Base-by-base conservation (phyloP, 2,329 filamentous ascomycete genomes). In the Hypomyces perniciosus region DNA sequence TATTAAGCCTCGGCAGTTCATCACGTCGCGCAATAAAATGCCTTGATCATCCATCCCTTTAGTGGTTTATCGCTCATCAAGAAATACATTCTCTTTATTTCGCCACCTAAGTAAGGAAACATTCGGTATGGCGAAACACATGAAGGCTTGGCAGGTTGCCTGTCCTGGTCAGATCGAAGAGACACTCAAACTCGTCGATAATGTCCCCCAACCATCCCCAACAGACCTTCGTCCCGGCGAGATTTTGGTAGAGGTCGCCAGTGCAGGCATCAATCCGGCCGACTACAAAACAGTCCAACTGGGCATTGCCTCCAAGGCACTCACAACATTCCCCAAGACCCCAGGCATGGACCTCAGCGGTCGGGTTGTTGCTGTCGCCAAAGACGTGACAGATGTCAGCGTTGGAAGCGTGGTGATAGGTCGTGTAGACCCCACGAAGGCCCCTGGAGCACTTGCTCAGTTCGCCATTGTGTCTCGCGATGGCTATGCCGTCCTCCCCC, bases 301-400 rank as follows among this genome's bases (percentile, higher is more conserved):
- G 4, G 68, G 68, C 8, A 3, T 74, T 38, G 56, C 70, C 33
- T 63, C 72, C 4, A 66, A 67, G 26, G 56, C 56, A 8, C 30
- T 64, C 3, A 43, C 61, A 0, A 47, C 56, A 6, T 68, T 61
- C 51, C 76, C 78, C 26, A 70, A 70, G 13, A 73, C 67, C 1
- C 73, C 73, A 0, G 72, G 73, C 13, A 69, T 74, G 57, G 80
- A 83, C 58, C 76, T 78, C 56, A 68, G 70, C 56, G 80, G 80
- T 27, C 68, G 61, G 13, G 72, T 82, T 4, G 68, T 72, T 31
- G 61, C 61, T 5, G 56, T 63, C 8, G 67, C 60, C 12, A 34
- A 60, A 1, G 57, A 54, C 8, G 59, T 62, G 3, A 51, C 54
- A 0, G 64, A 66, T 33, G 63, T 71, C 34, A 59, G 64, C 3